Base-by-base conservation (phyloP, 129 eudicot species). In the Flaveria sonorensis region DNA sequence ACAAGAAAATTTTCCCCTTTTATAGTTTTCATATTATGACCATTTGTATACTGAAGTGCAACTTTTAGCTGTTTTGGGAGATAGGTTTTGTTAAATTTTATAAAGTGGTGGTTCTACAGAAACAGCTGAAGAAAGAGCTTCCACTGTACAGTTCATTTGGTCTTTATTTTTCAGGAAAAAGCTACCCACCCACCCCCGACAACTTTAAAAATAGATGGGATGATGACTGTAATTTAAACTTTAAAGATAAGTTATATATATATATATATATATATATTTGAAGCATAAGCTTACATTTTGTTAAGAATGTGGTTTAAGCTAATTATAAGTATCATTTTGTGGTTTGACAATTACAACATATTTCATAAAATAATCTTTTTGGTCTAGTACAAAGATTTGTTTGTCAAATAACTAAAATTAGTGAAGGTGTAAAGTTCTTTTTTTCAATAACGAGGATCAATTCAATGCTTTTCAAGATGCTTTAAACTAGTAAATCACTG, bases 81-180 rank as follows among this genome's bases (percentile, higher is more conserved):
- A 59, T 36, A 76, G 85, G 83, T 81, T 76, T 81, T 77, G 75
- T 74, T 83, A 60, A 77, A 74, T 30, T 81, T 43, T 77, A 66
- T 36, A 76, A 62, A 51, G 80, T 76, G 64, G 66, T 76, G 80
- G 82, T 81, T 48, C 68, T 60, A 68, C 72, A 60, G 62, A 72
- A 62, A 78, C 72, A 80, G 83, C 55, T 42, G 68, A 81, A 55
- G 48, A 64, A 77, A 45, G 67, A 30, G 69, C 48, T 24, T 61
- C 62, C 66, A 75, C 52, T 83, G 89, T 88, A 83, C 79, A 85
- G 88, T 75, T 74, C 63, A 81, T 76, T 81, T 81, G 74, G 76
- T 86, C 74, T 83, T 86, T 51, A 51, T 83, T 76, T 72, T 73
- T 80, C 69, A 65, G 67, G 68, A 64, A 72, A 40, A 53, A 70